Conservation (phyloP, 2,329 filamentous ascomycete genomes). For the Exophiala sideris region DNA sequence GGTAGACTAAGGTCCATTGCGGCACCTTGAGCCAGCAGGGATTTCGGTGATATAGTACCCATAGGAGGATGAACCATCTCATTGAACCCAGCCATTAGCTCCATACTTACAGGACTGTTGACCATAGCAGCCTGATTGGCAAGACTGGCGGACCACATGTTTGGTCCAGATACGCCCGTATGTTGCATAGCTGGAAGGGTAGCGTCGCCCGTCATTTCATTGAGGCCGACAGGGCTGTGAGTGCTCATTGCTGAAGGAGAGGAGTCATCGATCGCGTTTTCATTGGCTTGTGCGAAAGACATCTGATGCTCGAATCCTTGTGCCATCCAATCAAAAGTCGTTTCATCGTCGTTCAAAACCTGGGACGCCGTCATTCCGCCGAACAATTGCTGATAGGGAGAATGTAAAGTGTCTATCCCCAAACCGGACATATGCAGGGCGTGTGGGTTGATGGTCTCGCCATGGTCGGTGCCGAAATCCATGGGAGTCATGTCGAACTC, state of each 20-base stretch:
- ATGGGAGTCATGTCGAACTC: slow-evolving; percentile 69
- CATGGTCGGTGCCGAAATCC: slow-evolving; percentile 36
- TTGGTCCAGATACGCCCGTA: slow-evolving; percentile 46
- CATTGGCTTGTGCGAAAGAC: slow-evolving; percentile 65
- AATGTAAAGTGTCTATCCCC: slow-evolving; percentile 39
- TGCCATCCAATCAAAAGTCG: slow-evolving; percentile 74
- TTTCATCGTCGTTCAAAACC: slow-evolving; percentile 63
- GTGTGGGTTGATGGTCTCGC: slow-evolving; percentile 61
- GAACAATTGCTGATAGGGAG: slow-evolving; percentile 41
- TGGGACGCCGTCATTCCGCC: slow-evolving; percentile 57
- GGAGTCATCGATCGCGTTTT: slow-evolving; percentile 83
- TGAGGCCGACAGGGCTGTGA: slow-evolving; percentile 85
- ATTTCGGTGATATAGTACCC: slow-evolving; percentile 74
- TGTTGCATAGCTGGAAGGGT: slow-evolving; percentile 29
- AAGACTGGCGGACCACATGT: slow-evolving; percentile 68
- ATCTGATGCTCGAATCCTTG: slow-evolving; percentile 76
- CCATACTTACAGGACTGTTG: slow-evolving; percentile 67
- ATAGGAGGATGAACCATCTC: slow-evolving; percentile 65
- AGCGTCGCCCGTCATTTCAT: slow-evolving; percentile 86
- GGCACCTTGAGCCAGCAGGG: slow-evolving; percentile 61
- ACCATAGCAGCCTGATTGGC: slow-evolving; percentile 67
- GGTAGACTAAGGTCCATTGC: slow-evolving; percentile 70
- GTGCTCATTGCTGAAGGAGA: slow-evolving; percentile 96
- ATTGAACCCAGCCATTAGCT: slow-evolving; percentile 71
- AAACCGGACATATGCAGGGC: slow-evolving; percentile 79